Base-by-base conservation (phyloP, 257 asterid species). In the Ilex aquifolium region DNA sequence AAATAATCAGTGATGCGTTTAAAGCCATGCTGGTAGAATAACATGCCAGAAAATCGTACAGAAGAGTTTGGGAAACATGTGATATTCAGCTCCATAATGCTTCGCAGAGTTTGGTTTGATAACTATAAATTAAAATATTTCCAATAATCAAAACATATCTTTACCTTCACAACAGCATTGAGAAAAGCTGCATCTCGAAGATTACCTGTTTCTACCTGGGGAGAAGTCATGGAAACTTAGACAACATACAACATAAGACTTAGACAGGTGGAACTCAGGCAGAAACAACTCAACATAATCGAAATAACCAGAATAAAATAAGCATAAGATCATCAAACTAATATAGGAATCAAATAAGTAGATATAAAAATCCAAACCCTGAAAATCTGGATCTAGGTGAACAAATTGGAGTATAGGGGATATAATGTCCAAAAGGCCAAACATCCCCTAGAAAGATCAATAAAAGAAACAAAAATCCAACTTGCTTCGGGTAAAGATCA, bases 141-240 rank as follows among this genome's bases (percentile, higher is more conserved):
- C 60, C 21, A 66, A 62, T 29, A 32, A 66, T 16, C 15, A 5
- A 32, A 63, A 46, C 4, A 14, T 46, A 65, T 31, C 54, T 58
- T 66, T 69, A 91, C 98, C 98, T 91, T 91, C 17, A 88, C 98
- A 67, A 91, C 98, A 57, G 96, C 95, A 69, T 79, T 87, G 48
- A 91, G 89, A 76, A 81, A 85, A 71, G 85, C 71, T 21, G 95
- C 84, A 73, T 88, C 79, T 48, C 86, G 96, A 73, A 91, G 78
- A 74, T 78, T 77, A 60, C 86, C 66, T 16, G 89, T 69, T 64
- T 84, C 93, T 71, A 80, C 83, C 95, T 86, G 87, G 63, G 64
- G 82, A 73, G 63, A 49, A 49, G 16, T 4, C 14, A 49, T 12
- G 16, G 54, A 4, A 49, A 4, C 54, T 49, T 11, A 49, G 54